A percentile compares a stretch with the other conserved stretches of the same genome.
Evolutionary conservation across 257 asterid genomes (phyloP).

Genomic region (Penstemon barbatus): DNA sequence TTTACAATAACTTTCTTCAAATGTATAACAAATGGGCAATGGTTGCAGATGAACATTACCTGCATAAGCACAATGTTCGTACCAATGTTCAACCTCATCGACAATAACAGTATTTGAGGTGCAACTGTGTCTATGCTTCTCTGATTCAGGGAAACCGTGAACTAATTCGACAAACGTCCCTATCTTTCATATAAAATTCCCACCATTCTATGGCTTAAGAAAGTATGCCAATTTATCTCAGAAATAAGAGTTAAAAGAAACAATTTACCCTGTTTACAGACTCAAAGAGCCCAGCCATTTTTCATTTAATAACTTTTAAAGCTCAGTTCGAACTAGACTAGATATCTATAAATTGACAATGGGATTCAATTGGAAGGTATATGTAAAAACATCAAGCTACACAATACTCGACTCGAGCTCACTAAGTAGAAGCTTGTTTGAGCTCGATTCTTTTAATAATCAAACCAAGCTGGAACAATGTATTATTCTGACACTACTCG

Average conservation of each 20-base stretch:
- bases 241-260: not conserved
- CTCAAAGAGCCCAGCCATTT: no score
- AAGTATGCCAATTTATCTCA: slow-evolving; percentile 3
- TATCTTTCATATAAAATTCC: not conserved
- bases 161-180: slow-evolving; percentile 17
- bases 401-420: no score
- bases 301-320: no score
- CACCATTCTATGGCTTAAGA: not conserved
- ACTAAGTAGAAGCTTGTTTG: no score
- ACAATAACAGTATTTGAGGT: not conserved
- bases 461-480: no score
- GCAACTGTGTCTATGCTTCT: slow-evolving; percentile 9
- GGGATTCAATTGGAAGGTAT: no score
- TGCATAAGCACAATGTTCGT: slow-evolving; percentile 29
- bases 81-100: slow-evolving; percentile 3
- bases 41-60: slow-evolving; percentile 92
- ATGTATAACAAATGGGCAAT: slow-evolving; percentile 82
- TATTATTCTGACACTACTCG: no score
- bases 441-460: no score
- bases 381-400: no score
- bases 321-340: no score
- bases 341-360: no score
- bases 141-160: slow-evolving; percentile 2
- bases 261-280: not conserved
- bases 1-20: slow-evolving; percentile 77